Evolutionary conservation across 73 alveolate species (phyloP), one percentile per base, ranked within the genome.

Genomic region (Paramecium octaurelia): DNA sequence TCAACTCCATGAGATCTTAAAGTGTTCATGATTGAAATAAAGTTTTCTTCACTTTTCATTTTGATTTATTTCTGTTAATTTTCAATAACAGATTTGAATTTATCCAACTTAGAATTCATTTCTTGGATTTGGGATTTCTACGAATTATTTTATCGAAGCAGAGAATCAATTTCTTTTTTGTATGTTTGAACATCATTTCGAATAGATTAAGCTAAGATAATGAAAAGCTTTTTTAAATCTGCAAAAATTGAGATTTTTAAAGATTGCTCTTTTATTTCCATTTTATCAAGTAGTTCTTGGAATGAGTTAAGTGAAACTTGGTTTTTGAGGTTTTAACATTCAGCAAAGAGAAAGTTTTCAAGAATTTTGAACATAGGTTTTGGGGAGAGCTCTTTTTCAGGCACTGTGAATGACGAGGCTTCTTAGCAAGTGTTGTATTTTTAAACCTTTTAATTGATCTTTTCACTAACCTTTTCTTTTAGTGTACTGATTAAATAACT

Each of bases 381-480:
- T 12, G 84, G 84, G 50, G 84, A 64, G 2, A 64, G 27, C 10
- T 64, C 84, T 34, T 64, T 64, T 31, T 64, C 54, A 27, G 42
- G 46, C 7, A 64, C 11, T 4, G 31, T 54, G 69, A 64, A 34
- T 64, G 84, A 64, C 27, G 84, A 64, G 6, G 84, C 84, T 14
- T 80, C 91, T 46, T 80, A 59, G 16, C 64, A 31, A 43, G 91
- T 80, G 57, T 80, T 80, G 50, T 80, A 80, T 80, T 80, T 80
- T 42, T 80, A 23, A 31, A 48, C 73, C 8, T 64, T 40, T 80
- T 54, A 54, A 18, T 54, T 54, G 21, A 54, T 9, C 69, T 54
- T 54, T 54, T 80, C 57, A 9, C 91, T 42, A 18, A 48, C 70
- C 12, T 80, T 80, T 64, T 80, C 91, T 80, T 80, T 80, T 9